Conservation (phyloP, 1,284 basidiomycete species). For the Meripilus lineatus region DNA sequence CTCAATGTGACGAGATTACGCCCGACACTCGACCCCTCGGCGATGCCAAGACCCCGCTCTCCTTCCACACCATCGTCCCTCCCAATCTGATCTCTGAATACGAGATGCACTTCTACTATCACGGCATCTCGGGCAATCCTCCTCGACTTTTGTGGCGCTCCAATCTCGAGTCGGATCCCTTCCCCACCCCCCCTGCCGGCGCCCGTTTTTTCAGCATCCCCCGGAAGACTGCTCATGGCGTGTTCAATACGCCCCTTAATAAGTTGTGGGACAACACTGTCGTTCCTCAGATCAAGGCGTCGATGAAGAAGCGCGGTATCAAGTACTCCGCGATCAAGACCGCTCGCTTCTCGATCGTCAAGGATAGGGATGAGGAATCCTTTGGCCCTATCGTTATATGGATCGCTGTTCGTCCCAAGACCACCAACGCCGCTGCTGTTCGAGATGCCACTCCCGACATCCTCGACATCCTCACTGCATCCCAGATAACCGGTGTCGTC, state of each 20-base stretch:
- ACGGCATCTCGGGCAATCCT: conserved; percentile 31
- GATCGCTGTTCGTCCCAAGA: conserved; percentile 33
- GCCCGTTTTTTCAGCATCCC: conserved; percentile 24
- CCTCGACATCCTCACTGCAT: conserved; percentile 29
- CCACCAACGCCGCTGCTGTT: conserved; percentile 27
- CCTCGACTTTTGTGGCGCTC: conserved; percentile 33
- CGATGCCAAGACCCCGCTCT: conserved; percentile 21
- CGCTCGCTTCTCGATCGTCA: conserved; percentile 29
- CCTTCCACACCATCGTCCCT: conserved; percentile 16
- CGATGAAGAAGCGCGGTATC: conserved; percentile 27
- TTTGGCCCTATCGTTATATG: conserved; percentile 32
- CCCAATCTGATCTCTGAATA: conserved; percentile 25
- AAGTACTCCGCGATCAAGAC: conserved; percentile 29
- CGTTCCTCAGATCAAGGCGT: conserved; percentile 29
- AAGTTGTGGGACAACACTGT: conserved; percentile 26
- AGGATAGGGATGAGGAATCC: conserved; percentile 24
- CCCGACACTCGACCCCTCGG: conserved; percentile 20
- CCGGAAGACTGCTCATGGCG: conserved; percentile 32
- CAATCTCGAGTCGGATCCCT: conserved; percentile 29
- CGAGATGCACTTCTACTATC: conserved; percentile 26
- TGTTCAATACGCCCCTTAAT: conserved; percentile 30
- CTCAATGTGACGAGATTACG: conserved; percentile 11
- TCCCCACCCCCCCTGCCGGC: conserved; percentile 24
- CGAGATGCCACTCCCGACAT: conserved; percentile 32
- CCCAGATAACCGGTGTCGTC: conserved; percentile 23